A percentile compares a stretch with the other conserved stretches of the same genome.
These are phyloP conservation scores for Anthracocystis walkeri DNA, from an alignment of 1,284 basidiomycete species.

Conservation along the genomic window DNA sequence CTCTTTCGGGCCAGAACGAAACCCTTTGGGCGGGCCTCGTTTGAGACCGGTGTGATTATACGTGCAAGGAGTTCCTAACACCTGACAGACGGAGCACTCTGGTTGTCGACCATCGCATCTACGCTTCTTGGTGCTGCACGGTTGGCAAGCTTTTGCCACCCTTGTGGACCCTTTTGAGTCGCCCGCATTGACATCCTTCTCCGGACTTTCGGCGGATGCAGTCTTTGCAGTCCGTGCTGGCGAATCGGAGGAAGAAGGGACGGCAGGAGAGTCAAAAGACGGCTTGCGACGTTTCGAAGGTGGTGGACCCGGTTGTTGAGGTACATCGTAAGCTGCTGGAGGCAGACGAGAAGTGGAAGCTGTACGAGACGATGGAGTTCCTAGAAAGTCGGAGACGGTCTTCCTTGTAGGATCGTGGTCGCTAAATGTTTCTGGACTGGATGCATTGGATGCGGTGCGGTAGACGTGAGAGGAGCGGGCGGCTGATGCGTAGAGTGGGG, in stretches of 20 bases:
- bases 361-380: neutral
- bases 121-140: constrained; percentile 62
- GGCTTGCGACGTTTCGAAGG: constrained; percentile 25
- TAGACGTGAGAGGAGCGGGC: constrained; percentile 31
- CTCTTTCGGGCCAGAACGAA: constrained; percentile 59
- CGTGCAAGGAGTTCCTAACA: constrained; percentile 58
- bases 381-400: constrained; percentile 1
- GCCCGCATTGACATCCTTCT: constrained; percentile 1
- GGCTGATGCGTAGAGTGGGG: constrained; percentile 30
- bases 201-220: neutral
- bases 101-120: constrained; percentile 63
- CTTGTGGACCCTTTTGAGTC: constrained; percentile 38
- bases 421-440: constrained; percentile 39
- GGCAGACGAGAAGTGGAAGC: constrained; percentile 12
- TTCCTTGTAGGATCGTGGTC: constrained; percentile 16
- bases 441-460: constrained; percentile 24
- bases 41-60: constrained; percentile 58
- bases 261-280: constrained; percentile 7
- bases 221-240: constrained; percentile 1
- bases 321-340: neutral
- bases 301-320: constrained; percentile 1
- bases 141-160: constrained; percentile 60
- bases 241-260: constrained; percentile 5
- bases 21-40: constrained; percentile 63
- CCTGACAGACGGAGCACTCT: constrained; percentile 60